phyloP scores from a whole-genome alignment of 2,329 filamentous ascomycete genomes.

The Hypomyces rosellus region DNA sequence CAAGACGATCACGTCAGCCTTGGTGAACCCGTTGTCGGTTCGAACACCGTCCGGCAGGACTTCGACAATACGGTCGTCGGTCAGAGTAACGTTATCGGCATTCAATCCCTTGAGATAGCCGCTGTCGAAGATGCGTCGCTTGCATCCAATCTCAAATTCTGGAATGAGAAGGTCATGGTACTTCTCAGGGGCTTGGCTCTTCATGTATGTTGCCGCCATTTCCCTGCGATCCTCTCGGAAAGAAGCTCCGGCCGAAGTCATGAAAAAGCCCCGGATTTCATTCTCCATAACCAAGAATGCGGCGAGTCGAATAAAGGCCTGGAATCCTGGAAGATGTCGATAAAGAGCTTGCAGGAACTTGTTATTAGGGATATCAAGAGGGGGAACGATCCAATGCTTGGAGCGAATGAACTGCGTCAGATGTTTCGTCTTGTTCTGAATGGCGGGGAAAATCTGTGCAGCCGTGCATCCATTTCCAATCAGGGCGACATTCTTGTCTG shows the following conservation, averaged over 20 bases:
- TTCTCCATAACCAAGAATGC: constrained; percentile 34
- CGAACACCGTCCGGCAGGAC: constrained; percentile 37
- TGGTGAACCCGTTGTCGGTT: constrained; percentile 32
- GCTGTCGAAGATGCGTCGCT: constrained; percentile 55
- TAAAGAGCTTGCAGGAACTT: constrained; percentile 28
- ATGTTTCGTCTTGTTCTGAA: constrained; percentile 28
- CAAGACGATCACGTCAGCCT: constrained; percentile 55
- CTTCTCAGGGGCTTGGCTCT: constrained; percentile 45
- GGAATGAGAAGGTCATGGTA: constrained; percentile 58
- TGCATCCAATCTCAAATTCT: constrained; percentile 57
- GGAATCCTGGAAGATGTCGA: constrained; percentile 40
- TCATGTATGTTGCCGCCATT: constrained; percentile 35
- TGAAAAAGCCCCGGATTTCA: constrained; percentile 30
- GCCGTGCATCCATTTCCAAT: constrained; percentile 51
- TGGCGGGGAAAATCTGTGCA: constrained; percentile 45
- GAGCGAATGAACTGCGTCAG: constrained; percentile 37
- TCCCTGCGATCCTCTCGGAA: constrained; percentile 32
- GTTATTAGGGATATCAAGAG: constrained; percentile 20
- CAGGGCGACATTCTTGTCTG: constrained; percentile 42
- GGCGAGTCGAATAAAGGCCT: constrained; percentile 33
- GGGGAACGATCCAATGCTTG: constrained; percentile 37
- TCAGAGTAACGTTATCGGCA: constrained; percentile 39
- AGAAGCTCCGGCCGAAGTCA: constrained; percentile 28
- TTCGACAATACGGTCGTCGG: constrained; percentile 41
- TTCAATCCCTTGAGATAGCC: constrained; percentile 49